A percentile compares a stretch with the other conserved stretches of the same genome.
Evolutionary conservation across 2,329 filamentous ascomycete species (phyloP).

Genomic region (Ilyonectria mors-panacis): DNA sequence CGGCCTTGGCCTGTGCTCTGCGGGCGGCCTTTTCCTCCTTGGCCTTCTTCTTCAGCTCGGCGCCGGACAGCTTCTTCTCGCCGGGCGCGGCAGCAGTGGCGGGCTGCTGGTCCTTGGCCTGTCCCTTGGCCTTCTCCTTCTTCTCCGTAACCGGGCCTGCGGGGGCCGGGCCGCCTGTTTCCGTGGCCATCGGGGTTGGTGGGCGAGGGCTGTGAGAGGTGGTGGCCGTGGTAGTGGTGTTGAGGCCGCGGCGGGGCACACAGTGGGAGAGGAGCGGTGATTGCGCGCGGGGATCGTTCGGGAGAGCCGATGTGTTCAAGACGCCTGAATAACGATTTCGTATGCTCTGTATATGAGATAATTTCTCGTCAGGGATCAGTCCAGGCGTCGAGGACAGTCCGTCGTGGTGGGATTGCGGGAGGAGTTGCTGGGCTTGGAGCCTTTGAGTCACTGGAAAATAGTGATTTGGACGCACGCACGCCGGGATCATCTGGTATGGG

Average conservation of each 20-base stretch:
- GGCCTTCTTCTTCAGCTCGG: slow-evolving; percentile 88
- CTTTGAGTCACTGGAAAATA: slow-evolving; percentile 55
- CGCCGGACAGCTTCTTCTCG: slow-evolving; percentile 75
- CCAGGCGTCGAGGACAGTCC: slow-evolving; percentile 1
- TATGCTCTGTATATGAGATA: not conserved
- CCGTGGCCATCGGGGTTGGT: slow-evolving; percentile 50
- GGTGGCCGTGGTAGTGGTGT: slow-evolving; percentile 31
- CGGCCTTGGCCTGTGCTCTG: slow-evolving; percentile 78
- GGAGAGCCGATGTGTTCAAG: not conserved
- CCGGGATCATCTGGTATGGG: slow-evolving; percentile 43
- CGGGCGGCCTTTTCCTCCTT: slow-evolving; percentile 94
- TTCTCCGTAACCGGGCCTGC: slow-evolving; percentile 45
- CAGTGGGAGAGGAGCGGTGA: slow-evolving; percentile 6
- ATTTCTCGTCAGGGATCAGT: slow-evolving; percentile 7
- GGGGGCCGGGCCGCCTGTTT: slow-evolving; percentile 50
- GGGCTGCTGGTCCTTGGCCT: slow-evolving; percentile 44
- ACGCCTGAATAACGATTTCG: not conserved
- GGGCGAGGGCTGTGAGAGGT: slow-evolving; percentile 25
- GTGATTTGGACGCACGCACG: slow-evolving; percentile 38
- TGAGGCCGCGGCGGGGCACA: slow-evolving; percentile 41
- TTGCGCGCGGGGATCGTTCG: slow-evolving; percentile 10
- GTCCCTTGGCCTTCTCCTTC: slow-evolving; percentile 38
- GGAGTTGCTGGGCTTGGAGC: slow-evolving; percentile 32
- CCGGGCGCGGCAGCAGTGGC: slow-evolving; percentile 41
- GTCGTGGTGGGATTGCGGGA: slow-evolving; percentile 27